Conservation (phyloP, 2,329 filamentous ascomycete species). For the Nigrograna mackinnonii region DNA sequence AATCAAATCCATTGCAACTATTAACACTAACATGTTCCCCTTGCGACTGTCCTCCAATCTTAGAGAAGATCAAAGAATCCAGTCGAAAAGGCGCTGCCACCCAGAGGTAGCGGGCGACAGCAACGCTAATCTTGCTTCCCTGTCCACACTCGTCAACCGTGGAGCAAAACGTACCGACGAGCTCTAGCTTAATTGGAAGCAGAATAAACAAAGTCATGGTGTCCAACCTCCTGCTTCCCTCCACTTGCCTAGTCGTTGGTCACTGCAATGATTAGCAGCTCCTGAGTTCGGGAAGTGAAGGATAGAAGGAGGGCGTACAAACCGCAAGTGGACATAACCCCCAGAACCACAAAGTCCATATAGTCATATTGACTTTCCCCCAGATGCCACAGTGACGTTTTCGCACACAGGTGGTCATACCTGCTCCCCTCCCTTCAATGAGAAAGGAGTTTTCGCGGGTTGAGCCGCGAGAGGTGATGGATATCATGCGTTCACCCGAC, state of each 20-base stretch:
- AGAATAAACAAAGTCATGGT: slow-evolving; percentile 6
- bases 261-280: too few relatives aligned
- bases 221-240: slow-evolving; percentile 2
- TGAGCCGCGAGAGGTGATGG: slow-evolving; percentile 5
- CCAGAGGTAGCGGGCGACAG: too few relatives aligned
- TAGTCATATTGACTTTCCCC: slow-evolving; percentile 2
- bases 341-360: slow-evolving; percentile 1
- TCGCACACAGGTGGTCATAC: slow-evolving; percentile 15
- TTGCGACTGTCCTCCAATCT: too few relatives aligned
- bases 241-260: too few relatives aligned
- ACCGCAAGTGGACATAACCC: not conserved
- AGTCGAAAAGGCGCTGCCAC: too few relatives aligned
- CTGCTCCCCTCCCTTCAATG: slow-evolving; percentile 9
- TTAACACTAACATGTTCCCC: too few relatives aligned
- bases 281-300: too few relatives aligned
- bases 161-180: slow-evolving; percentile 36
- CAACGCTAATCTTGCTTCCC: slow-evolving; percentile 44
- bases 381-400: slow-evolving; percentile 10
- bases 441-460: slow-evolving; percentile 3
- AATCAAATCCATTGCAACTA: too few relatives aligned
- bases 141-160: slow-evolving; percentile 48
- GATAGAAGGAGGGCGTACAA: slow-evolving; percentile 1
- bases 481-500: slow-evolving; percentile 9
- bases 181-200: slow-evolving; percentile 49
- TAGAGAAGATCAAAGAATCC: too few relatives aligned